Conservation (phyloP, 305 asterid genomes). For the Caryopteris hybrid region DNA sequence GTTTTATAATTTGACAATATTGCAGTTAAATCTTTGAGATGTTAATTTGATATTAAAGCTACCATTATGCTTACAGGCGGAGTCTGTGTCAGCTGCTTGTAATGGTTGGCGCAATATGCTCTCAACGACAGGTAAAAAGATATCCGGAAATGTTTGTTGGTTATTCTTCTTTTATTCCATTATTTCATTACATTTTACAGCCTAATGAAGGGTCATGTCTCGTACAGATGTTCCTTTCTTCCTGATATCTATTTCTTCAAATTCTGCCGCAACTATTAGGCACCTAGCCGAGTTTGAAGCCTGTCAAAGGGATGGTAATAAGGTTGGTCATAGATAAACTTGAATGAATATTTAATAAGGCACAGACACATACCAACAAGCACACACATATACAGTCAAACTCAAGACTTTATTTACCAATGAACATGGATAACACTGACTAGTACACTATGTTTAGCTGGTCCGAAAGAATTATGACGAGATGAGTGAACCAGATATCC, state of each 20-base stretch:
- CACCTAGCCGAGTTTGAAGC: constrained; percentile 60
- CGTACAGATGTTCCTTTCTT: constrained; percentile 76
- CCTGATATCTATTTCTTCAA: constrained; percentile 59
- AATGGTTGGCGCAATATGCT: constrained; percentile 71
- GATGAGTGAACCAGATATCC: constrained; percentile 3
- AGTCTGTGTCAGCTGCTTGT: constrained; percentile 57
- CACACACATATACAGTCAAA: background rate
- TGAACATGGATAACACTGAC: background rate
- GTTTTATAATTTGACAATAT: constrained; percentile 14
- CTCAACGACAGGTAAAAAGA: constrained; percentile 63
- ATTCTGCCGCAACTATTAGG: constrained; percentile 51
- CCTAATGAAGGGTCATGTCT: constrained; percentile 20
- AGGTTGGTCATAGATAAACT: constrained; percentile 40
- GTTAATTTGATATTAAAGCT: constrained; percentile 8
- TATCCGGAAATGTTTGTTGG: constrained; percentile 15
- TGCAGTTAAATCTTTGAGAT: background rate
- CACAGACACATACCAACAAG: background rate
- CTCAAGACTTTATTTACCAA: background rate
- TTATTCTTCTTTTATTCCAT: constrained; percentile 10
- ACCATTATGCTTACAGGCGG: constrained; percentile 39
- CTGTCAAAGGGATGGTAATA: constrained; percentile 51
- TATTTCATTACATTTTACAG: background rate
- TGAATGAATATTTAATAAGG: background rate
- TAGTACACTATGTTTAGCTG: background rate
- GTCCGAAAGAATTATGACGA: background rate